phyloP scores from a whole-genome alignment of 305 asterid species.

The Euphrasia arctica region DNA sequence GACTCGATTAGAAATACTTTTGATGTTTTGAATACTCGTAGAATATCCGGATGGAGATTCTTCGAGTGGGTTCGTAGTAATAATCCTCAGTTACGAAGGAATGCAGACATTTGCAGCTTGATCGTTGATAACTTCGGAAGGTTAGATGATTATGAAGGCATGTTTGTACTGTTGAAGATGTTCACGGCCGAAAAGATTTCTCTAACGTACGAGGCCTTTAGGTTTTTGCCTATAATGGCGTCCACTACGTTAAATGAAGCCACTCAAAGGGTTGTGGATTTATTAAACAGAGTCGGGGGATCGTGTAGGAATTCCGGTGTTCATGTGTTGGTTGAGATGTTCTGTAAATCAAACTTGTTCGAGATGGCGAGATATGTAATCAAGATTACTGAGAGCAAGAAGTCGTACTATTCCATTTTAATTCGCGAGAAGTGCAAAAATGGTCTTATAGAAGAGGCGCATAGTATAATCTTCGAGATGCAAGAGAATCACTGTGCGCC shows the following conservation, averaged over 20 bases:
- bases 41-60: constrained; percentile 51
- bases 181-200: constrained; percentile 43
- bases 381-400: constrained; percentile 43
- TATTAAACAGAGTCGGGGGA: constrained; percentile 58
- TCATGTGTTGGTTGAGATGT: constrained; percentile 62
- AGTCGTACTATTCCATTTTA: constrained; percentile 50
- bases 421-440: constrained; percentile 63
- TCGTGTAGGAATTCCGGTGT: constrained; percentile 56
- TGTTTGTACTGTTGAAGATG: constrained; percentile 41
- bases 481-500: constrained; percentile 34
- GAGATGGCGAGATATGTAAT: constrained; percentile 71
- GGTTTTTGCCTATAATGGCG: constrained; percentile 40
- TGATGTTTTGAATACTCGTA: constrained; percentile 39
- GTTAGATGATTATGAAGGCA: constrained; percentile 52
- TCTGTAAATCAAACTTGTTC: constrained; percentile 47
- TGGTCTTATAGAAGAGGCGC: constrained; percentile 63
- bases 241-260: constrained; percentile 34
- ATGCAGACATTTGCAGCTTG: constrained; percentile 49
- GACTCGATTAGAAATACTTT: constrained; percentile 42
- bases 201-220: constrained; percentile 57
- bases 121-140: constrained; percentile 59
- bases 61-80: constrained; percentile 52
- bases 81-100: constrained; percentile 34
- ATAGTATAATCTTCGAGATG: constrained; percentile 56
- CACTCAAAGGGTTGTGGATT: constrained; percentile 34